phyloP scores from a whole-genome alignment of 306 rosid genomes.

The Glycyrrhiza uralensis region DNA sequence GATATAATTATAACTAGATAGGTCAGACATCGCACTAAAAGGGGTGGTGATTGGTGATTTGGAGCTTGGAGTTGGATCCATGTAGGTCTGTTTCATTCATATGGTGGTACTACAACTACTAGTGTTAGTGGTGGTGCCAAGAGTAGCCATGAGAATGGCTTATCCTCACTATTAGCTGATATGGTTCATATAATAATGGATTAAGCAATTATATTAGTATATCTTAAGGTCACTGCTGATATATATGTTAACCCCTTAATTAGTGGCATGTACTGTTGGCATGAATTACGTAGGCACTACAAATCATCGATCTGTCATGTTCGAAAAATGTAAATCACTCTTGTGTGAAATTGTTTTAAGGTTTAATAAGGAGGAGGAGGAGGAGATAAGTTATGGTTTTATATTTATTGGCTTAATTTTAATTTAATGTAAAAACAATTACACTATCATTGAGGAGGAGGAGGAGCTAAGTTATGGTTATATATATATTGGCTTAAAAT shows the following conservation, averaged over 20 bases:
- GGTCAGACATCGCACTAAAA: slow-evolving; percentile 9
- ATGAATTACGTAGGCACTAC: not conserved
- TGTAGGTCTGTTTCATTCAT: slow-evolving; percentile 1
- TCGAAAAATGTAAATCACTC: not conserved
- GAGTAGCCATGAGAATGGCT: slow-evolving; percentile 21
- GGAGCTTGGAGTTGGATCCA: slow-evolving; percentile 33
- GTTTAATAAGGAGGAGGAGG: not conserved
- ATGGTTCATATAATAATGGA: slow-evolving; percentile 23
- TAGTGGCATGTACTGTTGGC: not conserved
- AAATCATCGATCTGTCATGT: slow-evolving; percentile 3
- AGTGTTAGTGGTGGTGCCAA: slow-evolving; percentile 35
- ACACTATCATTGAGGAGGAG: no score
- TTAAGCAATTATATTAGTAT: slow-evolving; percentile 1
- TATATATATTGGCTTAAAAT: not conserved
- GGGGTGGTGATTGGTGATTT: slow-evolving; percentile 15
- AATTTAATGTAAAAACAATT: no score
- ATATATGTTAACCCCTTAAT: not conserved
- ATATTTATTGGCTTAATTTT: not conserved
- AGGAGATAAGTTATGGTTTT: not conserved
- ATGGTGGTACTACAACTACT: not conserved
- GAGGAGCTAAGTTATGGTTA: not conserved
- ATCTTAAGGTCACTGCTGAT: slow-evolving; percentile 2
- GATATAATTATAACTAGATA: not conserved
- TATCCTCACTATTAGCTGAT: not conserved
- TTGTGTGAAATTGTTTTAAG: not conserved